phyloP scores from a whole-genome alignment of 2,329 filamentous ascomycete species.

The Diaporthe citriasiana region DNA sequence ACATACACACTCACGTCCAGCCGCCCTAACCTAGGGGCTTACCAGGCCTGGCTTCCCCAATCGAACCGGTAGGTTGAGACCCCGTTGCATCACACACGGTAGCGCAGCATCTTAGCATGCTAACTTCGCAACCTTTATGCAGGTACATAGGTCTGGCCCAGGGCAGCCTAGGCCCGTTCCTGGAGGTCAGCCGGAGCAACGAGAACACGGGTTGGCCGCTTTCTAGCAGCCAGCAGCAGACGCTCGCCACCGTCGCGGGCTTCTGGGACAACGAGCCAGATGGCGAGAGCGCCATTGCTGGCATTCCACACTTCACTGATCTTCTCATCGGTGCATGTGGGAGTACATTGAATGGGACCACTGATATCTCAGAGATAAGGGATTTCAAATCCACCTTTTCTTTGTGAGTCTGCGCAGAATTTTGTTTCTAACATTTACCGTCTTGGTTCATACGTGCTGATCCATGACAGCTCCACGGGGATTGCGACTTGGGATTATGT shows the following conservation, averaged over 20 bases:
- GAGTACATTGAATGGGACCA: background rate
- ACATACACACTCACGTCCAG: constrained; percentile 9
- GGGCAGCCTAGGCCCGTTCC: constrained; percentile 8
- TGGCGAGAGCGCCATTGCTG: background rate
- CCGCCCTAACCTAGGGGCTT: background rate
- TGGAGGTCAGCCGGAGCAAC: background rate
- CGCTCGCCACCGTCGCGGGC: constrained; percentile 4
- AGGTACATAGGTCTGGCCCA: constrained; percentile 8
- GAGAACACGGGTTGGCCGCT: background rate
- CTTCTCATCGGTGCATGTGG: too few species aligned
- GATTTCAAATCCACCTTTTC: background rate
- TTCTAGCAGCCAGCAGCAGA: background rate
- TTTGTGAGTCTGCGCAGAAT: background rate
- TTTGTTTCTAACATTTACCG: too few species aligned
- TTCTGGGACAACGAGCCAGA: background rate
- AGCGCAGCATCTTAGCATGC: background rate
- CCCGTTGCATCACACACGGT: background rate
- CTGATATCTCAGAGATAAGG: background rate
- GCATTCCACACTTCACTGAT: constrained; percentile 5
- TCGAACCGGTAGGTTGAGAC: background rate
- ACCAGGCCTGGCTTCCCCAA: constrained; percentile 13
- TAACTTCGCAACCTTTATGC: background rate
- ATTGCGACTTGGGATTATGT: background rate
- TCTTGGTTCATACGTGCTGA: background rate
- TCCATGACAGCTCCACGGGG: background rate